Evolutionary conservation across 1,284 basidiomycete genomes (phyloP), one percentile per base, ranked within the genome.

Genomic region (Chalciporus sp.): DNA sequence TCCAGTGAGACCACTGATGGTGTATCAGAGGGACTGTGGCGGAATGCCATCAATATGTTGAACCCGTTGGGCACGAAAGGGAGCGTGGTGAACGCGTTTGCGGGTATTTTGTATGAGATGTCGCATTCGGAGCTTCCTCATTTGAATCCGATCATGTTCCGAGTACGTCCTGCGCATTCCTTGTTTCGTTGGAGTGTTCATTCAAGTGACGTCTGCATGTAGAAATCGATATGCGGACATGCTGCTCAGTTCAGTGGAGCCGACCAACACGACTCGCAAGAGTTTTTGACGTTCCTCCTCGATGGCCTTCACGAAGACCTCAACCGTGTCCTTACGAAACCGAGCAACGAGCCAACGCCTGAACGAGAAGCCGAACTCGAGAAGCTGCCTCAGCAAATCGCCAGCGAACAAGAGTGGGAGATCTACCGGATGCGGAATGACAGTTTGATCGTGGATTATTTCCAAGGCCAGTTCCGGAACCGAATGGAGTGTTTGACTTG

Each of bases 231-330:
- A 60, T 91, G 91, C 61, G 76, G 77, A 48, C 88, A 93, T 59
- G 94, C 93, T n/a, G 77, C 83, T 2, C 92, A 95, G 68, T 99
- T 98, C 70, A 83, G 85, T 26, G 94, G 94, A 0, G 85, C 89
- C 12, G 92, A 96, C 58, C 96, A 99, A 73, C 96, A 99, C 67
- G 96, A 99, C 72, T 96, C 94, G 20, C 96, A 98, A 73, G 96
- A 99, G 74, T 96, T 98, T 73, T 79, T 99, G 23, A 92, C 88
- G 29, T 97, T 97, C 76, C 82, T 99, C 23, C 79, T 99, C 51
- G 96, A 98, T 69, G 94, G 94, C 1, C 81, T 99, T 45, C 96
- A 99, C 71, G 96, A 99, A 71, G 96, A 99, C 71, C 78, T 98
- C 55, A 99, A 98, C 68, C 84, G 95, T 17, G 82, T 98, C 46